Base-by-base conservation (phyloP, 768 basidiomycete species). In the Boletus sp. region DNA sequence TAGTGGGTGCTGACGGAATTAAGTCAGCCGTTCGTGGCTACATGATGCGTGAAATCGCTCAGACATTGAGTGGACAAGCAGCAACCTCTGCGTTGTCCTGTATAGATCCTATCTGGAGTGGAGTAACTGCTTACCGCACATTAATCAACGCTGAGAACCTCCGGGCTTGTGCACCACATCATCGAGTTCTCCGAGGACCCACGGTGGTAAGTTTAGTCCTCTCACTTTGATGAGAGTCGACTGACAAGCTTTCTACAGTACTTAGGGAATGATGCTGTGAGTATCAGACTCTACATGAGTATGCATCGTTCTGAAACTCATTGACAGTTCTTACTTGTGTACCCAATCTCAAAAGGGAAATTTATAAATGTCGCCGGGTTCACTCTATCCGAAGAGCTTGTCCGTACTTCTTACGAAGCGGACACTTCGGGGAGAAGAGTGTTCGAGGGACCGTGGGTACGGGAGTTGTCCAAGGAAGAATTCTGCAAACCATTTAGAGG, bases 1-100 rank as follows among this genome's bases (percentile, higher is more conserved):
- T 90, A 28, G 70, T 89, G 51, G 87, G 86, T 37, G 86, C 85
- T n/a, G 87, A 89, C 60, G 86, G 86, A 5, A 57, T 88, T 56
- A 83, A 82, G 70, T 87, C 85, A 32, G 75, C 74, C 55, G 80
- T 73, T 18, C 74, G 79, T 20, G 56, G 60, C 7, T 50, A 47
- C 42, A 65, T 85, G 61, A 73, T 77, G 56, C 57, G 60, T 1
- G 70, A 73, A 53, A 50, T 69, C 24, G 60, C 69, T 5, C 33
- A 60, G 67, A 61, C 70, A 74, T 47, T 73, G 69, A 59, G 67
- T 64, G 53, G 71, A 75, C 56, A 73, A 52, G 77, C 80, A 51
- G 80, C 78, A 11, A 66, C 73, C 37, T 75, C 70, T 54, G 66
- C 78, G 35, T 66, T 76, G 53, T 71, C 77, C 32, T 75, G 76